phyloP scores from a whole-genome alignment of 768 basidiomycete species.

The Chalciporus piperatus region DNA sequence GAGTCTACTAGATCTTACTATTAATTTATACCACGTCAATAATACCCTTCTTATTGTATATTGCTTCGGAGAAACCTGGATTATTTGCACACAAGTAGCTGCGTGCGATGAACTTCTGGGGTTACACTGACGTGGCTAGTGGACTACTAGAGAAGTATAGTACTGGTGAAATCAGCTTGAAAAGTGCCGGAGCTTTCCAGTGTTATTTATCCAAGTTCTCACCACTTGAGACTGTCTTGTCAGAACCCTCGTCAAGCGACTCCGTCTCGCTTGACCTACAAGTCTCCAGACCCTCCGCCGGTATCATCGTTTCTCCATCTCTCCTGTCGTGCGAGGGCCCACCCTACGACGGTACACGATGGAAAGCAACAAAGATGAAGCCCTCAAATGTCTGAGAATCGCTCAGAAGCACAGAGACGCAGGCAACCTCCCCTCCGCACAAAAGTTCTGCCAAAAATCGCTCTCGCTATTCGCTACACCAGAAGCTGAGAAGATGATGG shows the following conservation, averaged over 20 bases:
- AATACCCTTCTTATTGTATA: constrained; percentile 5
- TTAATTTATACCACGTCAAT: constrained; percentile 13
- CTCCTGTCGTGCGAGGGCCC: constrained; percentile 1
- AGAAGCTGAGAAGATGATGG: constrained; percentile 67
- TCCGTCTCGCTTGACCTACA: neutral
- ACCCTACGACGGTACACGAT: constrained; percentile 34
- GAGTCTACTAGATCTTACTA: constrained; percentile 59
- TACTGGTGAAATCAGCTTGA: constrained; percentile 4
- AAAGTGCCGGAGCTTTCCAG: constrained; percentile 2
- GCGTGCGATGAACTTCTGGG: too few relatives aligned
- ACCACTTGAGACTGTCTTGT: constrained; percentile 16
- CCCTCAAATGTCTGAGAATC: constrained; percentile 74
- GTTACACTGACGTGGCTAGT: too few relatives aligned
- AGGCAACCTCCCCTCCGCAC: constrained; percentile 72
- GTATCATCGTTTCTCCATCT: constrained; percentile 8
- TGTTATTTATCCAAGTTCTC: constrained; percentile 19
- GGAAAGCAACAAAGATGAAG: constrained; percentile 92
- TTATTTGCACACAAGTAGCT: neutral
- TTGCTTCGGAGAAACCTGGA: neutral
- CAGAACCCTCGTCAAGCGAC: constrained; percentile 1
- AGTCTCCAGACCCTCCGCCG: constrained; percentile 1
- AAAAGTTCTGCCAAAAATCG: constrained; percentile 89
- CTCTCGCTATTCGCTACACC: constrained; percentile 77
- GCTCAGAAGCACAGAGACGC: constrained; percentile 72
- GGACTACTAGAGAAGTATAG: too few relatives aligned